phyloP scores from a whole-genome alignment of 169 alveolate species.

The Plasmodium relictum region DNA sequence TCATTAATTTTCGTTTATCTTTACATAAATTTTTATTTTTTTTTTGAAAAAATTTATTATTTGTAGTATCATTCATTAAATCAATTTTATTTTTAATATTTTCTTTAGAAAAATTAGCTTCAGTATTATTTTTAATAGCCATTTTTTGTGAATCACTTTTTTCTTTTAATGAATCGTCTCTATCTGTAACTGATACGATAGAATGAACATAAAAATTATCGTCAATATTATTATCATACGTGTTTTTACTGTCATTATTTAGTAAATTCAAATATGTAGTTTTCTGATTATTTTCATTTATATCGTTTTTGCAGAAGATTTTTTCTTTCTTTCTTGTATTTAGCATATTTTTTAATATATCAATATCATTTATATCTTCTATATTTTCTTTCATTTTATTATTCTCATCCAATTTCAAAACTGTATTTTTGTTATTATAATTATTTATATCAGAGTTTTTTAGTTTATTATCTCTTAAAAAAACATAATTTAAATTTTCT shows the following conservation, averaged over 20 bases:
- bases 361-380: background rate
- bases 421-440: slow-evolving; percentile 9
- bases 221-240: background rate
- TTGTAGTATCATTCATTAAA: background rate
- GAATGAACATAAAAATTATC: slow-evolving; percentile 20
- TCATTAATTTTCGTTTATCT: background rate
- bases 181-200: slow-evolving; percentile 11
- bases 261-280: background rate
- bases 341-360: background rate
- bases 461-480: background rate
- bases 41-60: slow-evolving; percentile 13
- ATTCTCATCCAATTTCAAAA: slow-evolving; percentile 5
- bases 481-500: background rate
- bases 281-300: background rate
- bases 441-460: background rate
- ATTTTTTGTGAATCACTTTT: slow-evolving; percentile 1
- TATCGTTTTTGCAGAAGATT: background rate
- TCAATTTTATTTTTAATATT: background rate
- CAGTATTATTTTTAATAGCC: background rate
- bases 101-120: background rate
- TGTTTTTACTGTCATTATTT: slow-evolving; percentile 2
- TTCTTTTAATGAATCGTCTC: slow-evolving; percentile 1
- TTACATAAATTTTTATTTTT: slow-evolving; percentile 1
- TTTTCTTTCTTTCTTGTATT: background rate
- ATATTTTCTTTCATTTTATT: background rate